Evolutionary conservation across 176 grass and related monocot species (phyloP).

Genomic region (Leersia perrieri): DNA sequence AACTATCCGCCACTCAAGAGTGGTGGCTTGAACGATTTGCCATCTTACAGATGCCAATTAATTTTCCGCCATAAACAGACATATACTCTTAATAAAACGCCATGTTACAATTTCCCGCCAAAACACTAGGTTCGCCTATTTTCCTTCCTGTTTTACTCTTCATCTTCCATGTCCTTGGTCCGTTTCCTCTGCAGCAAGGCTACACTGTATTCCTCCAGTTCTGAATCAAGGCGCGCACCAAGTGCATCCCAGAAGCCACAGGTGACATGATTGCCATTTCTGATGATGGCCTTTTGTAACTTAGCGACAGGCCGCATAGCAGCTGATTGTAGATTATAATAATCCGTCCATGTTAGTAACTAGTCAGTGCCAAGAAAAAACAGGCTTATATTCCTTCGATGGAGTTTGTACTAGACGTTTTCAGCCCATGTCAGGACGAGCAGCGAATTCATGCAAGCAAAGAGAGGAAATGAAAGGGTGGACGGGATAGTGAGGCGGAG

Average conservation of each 20-base stretch:
- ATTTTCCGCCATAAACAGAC: neutral
- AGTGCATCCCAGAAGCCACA: neutral
- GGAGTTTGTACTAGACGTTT: neutral
- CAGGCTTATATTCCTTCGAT: neutral
- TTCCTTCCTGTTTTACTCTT: neutral
- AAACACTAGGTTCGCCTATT: neutral
- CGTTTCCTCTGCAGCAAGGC: neutral
- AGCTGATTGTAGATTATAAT: neutral
- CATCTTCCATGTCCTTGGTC: neutral
- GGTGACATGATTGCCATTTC: neutral
- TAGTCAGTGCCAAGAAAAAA: neutral
- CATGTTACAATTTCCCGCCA: neutral
- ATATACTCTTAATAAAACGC: neutral
- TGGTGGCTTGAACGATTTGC: neutral
- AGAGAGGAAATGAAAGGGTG: too few relatives aligned
- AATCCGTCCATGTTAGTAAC: neutral
- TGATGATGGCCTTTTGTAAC: neutral
- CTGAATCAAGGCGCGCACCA: neutral
- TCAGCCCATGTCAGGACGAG: neutral
- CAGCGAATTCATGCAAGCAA: neutral
- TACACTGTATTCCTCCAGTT: neutral
- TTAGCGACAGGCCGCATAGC: neutral
- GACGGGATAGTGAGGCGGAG: too few relatives aligned
- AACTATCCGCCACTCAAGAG: neutral
- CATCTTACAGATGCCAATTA: neutral